phyloP scores from a whole-genome alignment of 2,329 filamentous ascomycete species.

The Cadophora malorum region DNA sequence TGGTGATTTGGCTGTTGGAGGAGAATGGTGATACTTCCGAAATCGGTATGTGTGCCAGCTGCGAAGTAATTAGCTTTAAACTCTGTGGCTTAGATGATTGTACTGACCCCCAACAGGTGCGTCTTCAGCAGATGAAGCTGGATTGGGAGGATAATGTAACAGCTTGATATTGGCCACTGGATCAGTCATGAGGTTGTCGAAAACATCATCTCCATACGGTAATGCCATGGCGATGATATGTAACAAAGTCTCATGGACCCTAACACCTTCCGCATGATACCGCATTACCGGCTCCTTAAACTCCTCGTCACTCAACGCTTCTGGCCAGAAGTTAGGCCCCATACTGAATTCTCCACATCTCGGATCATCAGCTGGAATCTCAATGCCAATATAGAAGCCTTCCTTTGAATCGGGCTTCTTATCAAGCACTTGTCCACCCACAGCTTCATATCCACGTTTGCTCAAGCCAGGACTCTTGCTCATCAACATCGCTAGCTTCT shows the following conservation, averaged over 20 bases:
- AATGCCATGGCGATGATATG: conserved; percentile 51
- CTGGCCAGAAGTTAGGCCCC: conserved; percentile 53
- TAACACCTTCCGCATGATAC: conserved; percentile 49
- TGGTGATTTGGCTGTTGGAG: conserved; percentile 53
- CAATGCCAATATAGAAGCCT: conserved; percentile 48
- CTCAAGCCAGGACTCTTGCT: conserved; percentile 45
- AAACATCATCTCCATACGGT: conserved; percentile 50
- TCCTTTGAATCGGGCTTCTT: conserved; percentile 16
- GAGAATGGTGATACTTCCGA: conserved; percentile 58
- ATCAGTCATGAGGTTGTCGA: conserved; percentile 49
- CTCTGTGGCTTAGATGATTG: background rate
- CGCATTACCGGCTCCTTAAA: conserved; percentile 49
- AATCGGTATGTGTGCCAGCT: conserved; percentile 58
- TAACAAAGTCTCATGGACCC: conserved; percentile 48
- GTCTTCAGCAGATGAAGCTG: background rate
- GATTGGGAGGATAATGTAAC: conserved; percentile 54
- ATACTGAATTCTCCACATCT: conserved; percentile 45
- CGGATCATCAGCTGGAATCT: conserved; percentile 50
- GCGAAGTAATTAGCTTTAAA: background rate
- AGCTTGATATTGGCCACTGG: conserved; percentile 51
- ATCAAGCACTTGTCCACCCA: conserved; percentile 51
- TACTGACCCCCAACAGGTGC: conserved; percentile 11
- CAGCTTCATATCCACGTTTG: conserved; percentile 54
- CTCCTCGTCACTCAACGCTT: conserved; percentile 40
- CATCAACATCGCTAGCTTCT: conserved; percentile 50